Evolutionary conservation across 345 rosid genomes (phyloP).

Genomic region (Melastoma malabathricum): DNA sequence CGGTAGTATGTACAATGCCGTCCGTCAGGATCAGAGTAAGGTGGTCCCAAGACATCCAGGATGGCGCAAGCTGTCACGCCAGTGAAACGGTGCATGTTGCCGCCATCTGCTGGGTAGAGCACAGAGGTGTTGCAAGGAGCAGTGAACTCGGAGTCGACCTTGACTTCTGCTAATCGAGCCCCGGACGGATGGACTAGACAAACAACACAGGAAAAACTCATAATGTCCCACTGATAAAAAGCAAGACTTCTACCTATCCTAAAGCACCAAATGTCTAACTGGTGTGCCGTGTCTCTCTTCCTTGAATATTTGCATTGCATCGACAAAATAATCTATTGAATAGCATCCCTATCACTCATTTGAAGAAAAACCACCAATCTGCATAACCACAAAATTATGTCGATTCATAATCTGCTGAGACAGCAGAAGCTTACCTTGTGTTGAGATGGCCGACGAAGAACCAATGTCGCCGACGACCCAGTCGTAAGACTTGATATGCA

Average conservation of each 20-base stretch:
- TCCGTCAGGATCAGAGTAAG: slow-evolving; percentile 61
- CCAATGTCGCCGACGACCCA: slow-evolving; percentile 41
- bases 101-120: slow-evolving; percentile 85
- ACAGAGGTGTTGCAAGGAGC: slow-evolving; percentile 73
- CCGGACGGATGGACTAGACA: slow-evolving; percentile 29
- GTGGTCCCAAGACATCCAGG: slow-evolving; percentile 87
- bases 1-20: slow-evolving; percentile 72
- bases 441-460: no score
- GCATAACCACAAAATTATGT: no score
- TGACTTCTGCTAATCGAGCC: slow-evolving; percentile 50
- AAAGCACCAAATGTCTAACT: no score
- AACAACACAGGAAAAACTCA: slow-evolving; percentile 3
- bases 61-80: slow-evolving; percentile 81
- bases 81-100: slow-evolving; percentile 95
- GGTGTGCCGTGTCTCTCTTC: no score
- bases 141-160: slow-evolving; percentile 52
- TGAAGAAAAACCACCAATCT: no score
- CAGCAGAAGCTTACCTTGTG: no score
- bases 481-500: slow-evolving; percentile 95
- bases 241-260: background rate
- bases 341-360: no score
- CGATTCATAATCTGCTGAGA: no score
- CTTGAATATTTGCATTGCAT: no score
- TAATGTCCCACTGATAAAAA: background rate
- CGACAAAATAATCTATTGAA: no score